Base-by-base conservation (phyloP, 805 yeast species). In the Cyberlindnera xishuangbannaensis region DNA sequence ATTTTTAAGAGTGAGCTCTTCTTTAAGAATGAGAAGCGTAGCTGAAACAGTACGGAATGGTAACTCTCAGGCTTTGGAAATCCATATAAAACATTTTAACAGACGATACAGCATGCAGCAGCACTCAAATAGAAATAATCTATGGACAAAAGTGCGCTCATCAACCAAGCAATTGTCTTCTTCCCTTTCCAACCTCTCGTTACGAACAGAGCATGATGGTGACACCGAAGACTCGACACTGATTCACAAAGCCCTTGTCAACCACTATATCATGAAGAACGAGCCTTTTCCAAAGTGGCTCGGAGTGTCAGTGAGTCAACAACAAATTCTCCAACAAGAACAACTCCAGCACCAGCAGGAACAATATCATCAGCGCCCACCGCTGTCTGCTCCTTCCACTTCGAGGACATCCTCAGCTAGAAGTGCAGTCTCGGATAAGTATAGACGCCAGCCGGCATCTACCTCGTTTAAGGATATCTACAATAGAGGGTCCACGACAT, bases 181-280 rank as follows among this genome's bases (percentile, higher is more conserved):
- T 0, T 43, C 53, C 1, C 22, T 51, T n/a, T 45, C 46, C 4
- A 43, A 40, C 20, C 40, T 51, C 3, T 47, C 53, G 1, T 29
- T 46, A 7, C 37, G 49, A 26, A 36, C 56, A 10, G 56, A 51
- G 21, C 55, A 51, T 20, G 56, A 51, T 25, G 56, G 56, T 3
- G 53, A 51, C 28, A 16, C 41, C 3, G 41, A 39, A 5, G 48
- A 48, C 14, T 28, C 45, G 14, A 51, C 56, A 11, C 21, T 51
- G 11, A 36, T 51, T 6, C 55, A 50, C 36, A 51, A 48, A 25
- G 53, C 55, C 1, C 22, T 51, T n/a, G 53, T 47, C 7, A 32
- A 36, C 5, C 41, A 43, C 25, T 51, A 45, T 25, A 24, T 36
- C 6, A 22, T 27, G 15, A 14, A 23, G 4, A 36, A 41, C 3